Conservation (phyloP, 2,329 filamentous ascomycete species). For the Phialophora expanda region DNA sequence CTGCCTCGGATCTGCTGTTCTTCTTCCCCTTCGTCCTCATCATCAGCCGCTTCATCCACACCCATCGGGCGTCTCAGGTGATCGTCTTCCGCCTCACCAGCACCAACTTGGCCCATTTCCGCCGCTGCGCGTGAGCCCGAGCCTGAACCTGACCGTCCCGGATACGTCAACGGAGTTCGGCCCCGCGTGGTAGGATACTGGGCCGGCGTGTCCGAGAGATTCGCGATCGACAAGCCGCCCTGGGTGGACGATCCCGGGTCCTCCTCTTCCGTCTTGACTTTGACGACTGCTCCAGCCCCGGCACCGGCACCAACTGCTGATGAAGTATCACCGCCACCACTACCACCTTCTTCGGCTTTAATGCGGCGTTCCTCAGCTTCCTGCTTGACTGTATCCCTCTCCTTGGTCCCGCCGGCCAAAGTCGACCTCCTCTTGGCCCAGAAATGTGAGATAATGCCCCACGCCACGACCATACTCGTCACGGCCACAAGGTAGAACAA, state of each 20-base stretch:
- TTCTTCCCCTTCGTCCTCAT: conserved; percentile 32
- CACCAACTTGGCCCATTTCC: not conserved
- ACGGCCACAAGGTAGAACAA: conserved; percentile 81
- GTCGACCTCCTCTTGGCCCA: conserved; percentile 33
- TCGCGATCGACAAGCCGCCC: conserved; percentile 20
- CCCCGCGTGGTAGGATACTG: conserved; percentile 29
- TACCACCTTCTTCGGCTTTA: conserved; percentile 21
- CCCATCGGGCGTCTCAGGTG: conserved; percentile 23
- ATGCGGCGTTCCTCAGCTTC: conserved; percentile 17
- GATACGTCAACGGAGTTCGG: conserved; percentile 40
- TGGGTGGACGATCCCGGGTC: conserved; percentile 20
- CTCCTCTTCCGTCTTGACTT: conserved; percentile 42
- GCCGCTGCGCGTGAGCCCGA: not conserved
- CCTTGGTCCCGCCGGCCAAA: not conserved
- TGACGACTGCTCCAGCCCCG: not conserved
- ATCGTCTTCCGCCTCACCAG: conserved; percentile 13
- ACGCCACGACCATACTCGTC: conserved; percentile 67
- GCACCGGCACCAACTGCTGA: too few species aligned
- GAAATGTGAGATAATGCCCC: conserved; percentile 57
- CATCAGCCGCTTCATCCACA: conserved; percentile 34
- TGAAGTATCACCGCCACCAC: too few species aligned
- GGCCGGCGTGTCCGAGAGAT: conserved; percentile 23
- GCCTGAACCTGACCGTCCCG: not conserved
- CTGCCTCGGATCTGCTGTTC: conserved; percentile 20
- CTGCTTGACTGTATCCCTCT: not conserved